A percentile compares a stretch with the other conserved stretches of the same genome.
These are phyloP conservation scores for Candida adriatica DNA, from an alignment of 805 yeast genomes.

Conservation along the genomic window DNA sequence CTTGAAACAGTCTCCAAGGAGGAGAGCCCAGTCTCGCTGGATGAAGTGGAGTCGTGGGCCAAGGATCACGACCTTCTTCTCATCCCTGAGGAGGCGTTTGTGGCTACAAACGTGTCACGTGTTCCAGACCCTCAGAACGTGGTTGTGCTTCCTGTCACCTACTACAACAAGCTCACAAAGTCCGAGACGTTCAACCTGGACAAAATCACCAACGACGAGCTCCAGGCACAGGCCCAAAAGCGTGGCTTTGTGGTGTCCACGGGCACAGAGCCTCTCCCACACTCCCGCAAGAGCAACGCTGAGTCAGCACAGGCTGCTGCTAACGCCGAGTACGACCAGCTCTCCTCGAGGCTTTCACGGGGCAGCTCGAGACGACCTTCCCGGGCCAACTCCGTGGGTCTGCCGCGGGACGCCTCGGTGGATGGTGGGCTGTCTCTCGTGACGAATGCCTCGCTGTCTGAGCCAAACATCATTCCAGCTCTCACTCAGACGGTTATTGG, in stretches of 20 bases:
- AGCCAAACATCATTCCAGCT: slow-evolving; percentile 71
- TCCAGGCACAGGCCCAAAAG: slow-evolving; percentile 39
- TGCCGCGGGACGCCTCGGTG: slow-evolving; percentile 22
- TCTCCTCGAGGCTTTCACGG: slow-evolving; percentile 13
- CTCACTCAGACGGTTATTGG: slow-evolving; percentile 93
- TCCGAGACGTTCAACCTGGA: slow-evolving; percentile 37
- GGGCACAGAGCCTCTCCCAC: slow-evolving; percentile 9
- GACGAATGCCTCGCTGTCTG: slow-evolving; percentile 59
- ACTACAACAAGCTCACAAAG: slow-evolving; percentile 51
- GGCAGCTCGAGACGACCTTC: slow-evolving; percentile 13
- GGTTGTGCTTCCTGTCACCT: slow-evolving; percentile 57
- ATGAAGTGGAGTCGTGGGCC: slow-evolving; percentile 28
- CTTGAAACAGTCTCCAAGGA: too few relatives aligned
- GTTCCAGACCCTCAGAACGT: slow-evolving; percentile 49
- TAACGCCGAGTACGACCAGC: slow-evolving; percentile 20
- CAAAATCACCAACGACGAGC: slow-evolving; percentile 37
- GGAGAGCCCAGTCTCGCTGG: too few relatives aligned
- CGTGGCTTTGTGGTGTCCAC: slow-evolving; percentile 36
- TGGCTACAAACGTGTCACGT: slow-evolving; percentile 55
- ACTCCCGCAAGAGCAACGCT: slow-evolving; percentile 22
- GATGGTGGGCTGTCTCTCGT: slow-evolving; percentile 33
- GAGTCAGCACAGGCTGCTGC: slow-evolving; percentile 27
- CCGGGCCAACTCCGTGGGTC: slow-evolving; percentile 13
- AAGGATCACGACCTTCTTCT: slow-evolving; percentile 41
- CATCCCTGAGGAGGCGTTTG: slow-evolving; percentile 51